Percentiles rank a stretch among this genome's conserved stretches.
Evolutionary conservation across 177 flowering plant species (phyloP).

Genomic region (Telopea speciosissima): DNA sequence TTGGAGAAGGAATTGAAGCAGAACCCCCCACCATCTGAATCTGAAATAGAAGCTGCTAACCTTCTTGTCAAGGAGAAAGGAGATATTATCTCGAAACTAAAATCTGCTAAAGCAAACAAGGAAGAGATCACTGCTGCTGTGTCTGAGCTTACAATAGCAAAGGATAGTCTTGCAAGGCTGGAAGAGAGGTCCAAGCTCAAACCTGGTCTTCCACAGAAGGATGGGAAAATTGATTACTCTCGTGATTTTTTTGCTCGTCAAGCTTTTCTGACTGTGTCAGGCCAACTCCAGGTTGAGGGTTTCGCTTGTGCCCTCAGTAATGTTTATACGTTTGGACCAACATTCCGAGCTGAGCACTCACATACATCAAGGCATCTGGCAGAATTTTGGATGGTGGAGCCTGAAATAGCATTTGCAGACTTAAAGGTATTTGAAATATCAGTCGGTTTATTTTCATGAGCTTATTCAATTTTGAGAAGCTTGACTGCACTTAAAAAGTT

Average conservation of each 20-base stretch:
- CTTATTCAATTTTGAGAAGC: background rate
- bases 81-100: background rate
- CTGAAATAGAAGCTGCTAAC: conserved; percentile 37
- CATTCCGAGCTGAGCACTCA: conserved; percentile 50
- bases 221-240: conserved; percentile 22
- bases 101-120: conserved; percentile 42
- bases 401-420: conserved; percentile 76
- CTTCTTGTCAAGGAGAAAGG: conserved; percentile 62
- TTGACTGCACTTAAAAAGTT: background rate
- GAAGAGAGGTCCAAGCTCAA: conserved; percentile 29
- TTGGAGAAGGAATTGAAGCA: conserved; percentile 15
- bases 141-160: conserved; percentile 66
- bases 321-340: conserved; percentile 83
- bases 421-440: conserved; percentile 47
- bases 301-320: conserved; percentile 81
- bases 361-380: conserved; percentile 45
- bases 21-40: too few relatives aligned
- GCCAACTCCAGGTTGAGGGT: conserved; percentile 78
- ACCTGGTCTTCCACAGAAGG: conserved; percentile 12
- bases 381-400: conserved; percentile 80
- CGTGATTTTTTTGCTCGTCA: conserved; percentile 50
- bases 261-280: conserved; percentile 52
- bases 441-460: background rate
- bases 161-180: conserved; percentile 56
- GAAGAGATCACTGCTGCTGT: conserved; percentile 67